Percentiles rank a stretch among this genome's conserved stretches.
Conservation (phyloP, 306 rosid genomes). For the Canavalia gladiata region DNA sequence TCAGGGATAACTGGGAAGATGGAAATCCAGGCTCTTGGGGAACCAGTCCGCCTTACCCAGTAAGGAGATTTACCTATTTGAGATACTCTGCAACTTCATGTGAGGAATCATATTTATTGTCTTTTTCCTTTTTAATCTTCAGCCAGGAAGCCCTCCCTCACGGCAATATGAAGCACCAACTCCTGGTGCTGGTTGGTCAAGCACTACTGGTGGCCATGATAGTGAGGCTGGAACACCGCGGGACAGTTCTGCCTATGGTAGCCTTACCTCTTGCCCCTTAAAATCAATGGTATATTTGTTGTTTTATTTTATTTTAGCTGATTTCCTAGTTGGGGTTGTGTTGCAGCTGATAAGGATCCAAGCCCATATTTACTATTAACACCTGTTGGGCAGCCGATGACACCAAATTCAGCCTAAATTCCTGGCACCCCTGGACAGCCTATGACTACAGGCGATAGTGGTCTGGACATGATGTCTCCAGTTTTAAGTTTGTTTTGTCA, state of each 20-base stretch:
- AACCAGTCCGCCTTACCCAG: slow-evolving; percentile 86
- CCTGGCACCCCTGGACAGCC: slow-evolving; percentile 99
- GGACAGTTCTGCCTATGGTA: slow-evolving; percentile 82
- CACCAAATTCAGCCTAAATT: slow-evolving; percentile 96
- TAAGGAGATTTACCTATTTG: slow-evolving; percentile 41
- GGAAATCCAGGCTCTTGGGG: slow-evolving; percentile 99
- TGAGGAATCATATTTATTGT: slow-evolving; percentile 8
- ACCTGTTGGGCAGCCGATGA: slow-evolving; percentile 99
- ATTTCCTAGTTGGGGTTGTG: slow-evolving; percentile 24
- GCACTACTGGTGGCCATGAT: slow-evolving; percentile 88
- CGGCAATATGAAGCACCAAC: slow-evolving; percentile 97
- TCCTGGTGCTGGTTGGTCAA: slow-evolving; percentile 99
- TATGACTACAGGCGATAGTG: slow-evolving; percentile 99
- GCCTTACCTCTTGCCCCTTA: slow-evolving; percentile 13
- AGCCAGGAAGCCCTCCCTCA: slow-evolving; percentile 98
- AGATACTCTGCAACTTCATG: slow-evolving; percentile 27
- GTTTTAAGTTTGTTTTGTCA: slow-evolving; percentile 63
- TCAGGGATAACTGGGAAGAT: slow-evolving; percentile 98
- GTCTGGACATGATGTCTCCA: slow-evolving; percentile 97
- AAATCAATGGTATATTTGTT: neutral
- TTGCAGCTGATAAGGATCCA: slow-evolving; percentile 96
- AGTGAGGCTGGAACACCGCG: slow-evolving; percentile 99
- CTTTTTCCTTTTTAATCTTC: slow-evolving; percentile 46
- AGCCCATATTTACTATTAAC: slow-evolving; percentile 99
- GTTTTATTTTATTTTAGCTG: slow-evolving; percentile 9